phyloP scores from a whole-genome alignment of 352 stramenopile species.

The Globisporangium middletonii region DNA sequence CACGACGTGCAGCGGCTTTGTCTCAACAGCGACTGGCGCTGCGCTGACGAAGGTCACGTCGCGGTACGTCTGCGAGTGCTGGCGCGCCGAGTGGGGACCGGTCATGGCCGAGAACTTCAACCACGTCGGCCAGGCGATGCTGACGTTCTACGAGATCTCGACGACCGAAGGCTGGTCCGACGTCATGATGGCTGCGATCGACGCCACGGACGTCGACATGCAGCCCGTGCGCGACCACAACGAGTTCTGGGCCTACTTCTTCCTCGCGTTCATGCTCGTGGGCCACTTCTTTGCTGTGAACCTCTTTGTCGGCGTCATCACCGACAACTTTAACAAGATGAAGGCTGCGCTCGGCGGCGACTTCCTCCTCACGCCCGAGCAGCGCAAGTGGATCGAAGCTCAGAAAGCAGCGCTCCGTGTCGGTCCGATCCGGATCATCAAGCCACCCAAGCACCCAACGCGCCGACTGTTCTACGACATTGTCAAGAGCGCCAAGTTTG shows the following conservation, averaged over 20 bases:
- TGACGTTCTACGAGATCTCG: slow-evolving; percentile 91
- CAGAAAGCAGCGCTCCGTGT: slow-evolving; percentile 60
- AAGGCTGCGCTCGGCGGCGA: slow-evolving; percentile 69
- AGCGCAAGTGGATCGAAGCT: slow-evolving; percentile 88
- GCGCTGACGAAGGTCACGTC: slow-evolving; percentile 37
- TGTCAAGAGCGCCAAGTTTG: slow-evolving; percentile 66
- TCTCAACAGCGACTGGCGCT: slow-evolving; percentile 2
- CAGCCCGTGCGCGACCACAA: slow-evolving; percentile 88
- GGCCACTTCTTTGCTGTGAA: slow-evolving; percentile 93
- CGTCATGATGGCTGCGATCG: slow-evolving; percentile 90
- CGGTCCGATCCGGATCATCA: slow-evolving; percentile 52
- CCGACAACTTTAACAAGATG: slow-evolving; percentile 93
- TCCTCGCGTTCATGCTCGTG: slow-evolving; percentile 89
- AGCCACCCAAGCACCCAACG: slow-evolving; percentile 39
- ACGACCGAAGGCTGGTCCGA: slow-evolving; percentile 91
- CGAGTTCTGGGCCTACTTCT: slow-evolving; percentile 78
- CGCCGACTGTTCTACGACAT: slow-evolving; percentile 62
- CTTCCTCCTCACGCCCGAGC: slow-evolving; percentile 83
- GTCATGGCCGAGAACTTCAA: slow-evolving; percentile 80
- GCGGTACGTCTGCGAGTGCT: slow-evolving; percentile 66
- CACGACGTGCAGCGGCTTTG: slow-evolving; percentile 35
- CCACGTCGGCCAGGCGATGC: slow-evolving; percentile 75
- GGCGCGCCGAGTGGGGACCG: slow-evolving; percentile 32
- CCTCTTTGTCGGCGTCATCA: slow-evolving; percentile 92
- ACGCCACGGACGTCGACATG: slow-evolving; percentile 86